Percentiles rank a stretch among this genome's conserved stretches.
These are phyloP conservation scores for Coccomyxa sp. DNA, from an alignment of 139 green algal species.

Conservation along the genomic window DNA sequence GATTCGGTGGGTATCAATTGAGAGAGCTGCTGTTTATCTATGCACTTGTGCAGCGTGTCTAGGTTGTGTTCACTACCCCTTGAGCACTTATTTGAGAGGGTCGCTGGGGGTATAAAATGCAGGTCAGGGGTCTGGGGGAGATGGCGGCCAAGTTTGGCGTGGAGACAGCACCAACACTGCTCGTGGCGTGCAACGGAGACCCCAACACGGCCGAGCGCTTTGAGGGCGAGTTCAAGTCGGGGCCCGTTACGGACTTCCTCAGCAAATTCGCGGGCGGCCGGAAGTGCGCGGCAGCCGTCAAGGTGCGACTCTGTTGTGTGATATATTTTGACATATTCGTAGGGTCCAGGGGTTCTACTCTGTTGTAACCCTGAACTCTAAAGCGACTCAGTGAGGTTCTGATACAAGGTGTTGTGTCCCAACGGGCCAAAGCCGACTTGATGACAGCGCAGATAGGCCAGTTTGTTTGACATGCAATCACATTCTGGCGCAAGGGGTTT, in stretches of 20 bases:
- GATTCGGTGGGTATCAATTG: too few species aligned
- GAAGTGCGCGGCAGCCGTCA: slow-evolving; percentile 39
- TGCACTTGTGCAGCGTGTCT: too few species aligned
- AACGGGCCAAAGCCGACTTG: too few species aligned
- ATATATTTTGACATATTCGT: not conserved
- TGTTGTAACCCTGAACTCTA: not conserved
- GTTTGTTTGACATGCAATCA: too few species aligned
- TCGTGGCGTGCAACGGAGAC: slow-evolving; percentile 77
- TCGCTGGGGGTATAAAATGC: not conserved
- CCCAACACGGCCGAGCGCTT: slow-evolving; percentile 34
- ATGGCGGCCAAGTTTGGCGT: slow-evolving; percentile 21
- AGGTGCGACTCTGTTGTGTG: not conserved
- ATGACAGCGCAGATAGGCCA: too few species aligned
- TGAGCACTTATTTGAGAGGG: too few species aligned
- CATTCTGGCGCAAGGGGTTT: too few species aligned
- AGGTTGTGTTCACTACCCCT: too few species aligned
- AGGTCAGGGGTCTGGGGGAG: slow-evolving; percentile 4
- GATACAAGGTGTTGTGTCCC: not conserved
- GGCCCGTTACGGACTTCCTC: slow-evolving; percentile 48
- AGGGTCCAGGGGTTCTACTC: not conserved
- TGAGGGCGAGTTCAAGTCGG: slow-evolving; percentile 53
- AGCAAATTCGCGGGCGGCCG: slow-evolving; percentile 56
- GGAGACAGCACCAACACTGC: slow-evolving; percentile 33
- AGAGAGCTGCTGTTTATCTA: too few species aligned
- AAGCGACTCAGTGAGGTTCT: not conserved